Conservation (phyloP, 106 monocot genomes). For the Dactylorhiza incarnata region DNA sequence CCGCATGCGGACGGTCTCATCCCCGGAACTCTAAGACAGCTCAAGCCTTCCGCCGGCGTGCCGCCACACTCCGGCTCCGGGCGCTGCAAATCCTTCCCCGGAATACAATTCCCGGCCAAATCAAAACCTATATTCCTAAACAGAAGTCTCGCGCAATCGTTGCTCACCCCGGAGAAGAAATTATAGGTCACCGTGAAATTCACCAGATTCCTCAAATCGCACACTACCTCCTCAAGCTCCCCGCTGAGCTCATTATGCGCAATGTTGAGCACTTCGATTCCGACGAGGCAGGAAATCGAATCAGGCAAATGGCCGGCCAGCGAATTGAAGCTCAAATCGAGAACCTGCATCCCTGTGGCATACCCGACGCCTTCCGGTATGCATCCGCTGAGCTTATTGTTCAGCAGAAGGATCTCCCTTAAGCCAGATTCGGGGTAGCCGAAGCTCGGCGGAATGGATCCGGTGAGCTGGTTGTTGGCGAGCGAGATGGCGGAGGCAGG, state of each 20-base stretch:
- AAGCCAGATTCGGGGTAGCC: constrained; percentile 31
- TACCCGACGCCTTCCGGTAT: constrained; percentile 67
- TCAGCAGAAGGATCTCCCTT: constrained; percentile 54
- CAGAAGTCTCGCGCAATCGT: constrained; percentile 38
- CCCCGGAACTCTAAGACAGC: constrained; percentile 35
- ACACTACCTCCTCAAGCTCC: constrained; percentile 56
- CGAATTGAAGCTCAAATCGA: constrained; percentile 83
- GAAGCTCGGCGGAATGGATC: constrained; percentile 41
- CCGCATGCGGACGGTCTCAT: constrained; percentile 15
- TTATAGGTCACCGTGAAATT: constrained; percentile 63
- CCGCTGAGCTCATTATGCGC: constrained; percentile 76
- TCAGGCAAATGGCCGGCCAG: constrained; percentile 53
- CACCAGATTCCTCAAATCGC: constrained; percentile 47
- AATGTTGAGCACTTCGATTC: constrained; percentile 72
- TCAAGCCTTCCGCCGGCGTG: constrained; percentile 25
- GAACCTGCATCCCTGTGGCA: constrained; percentile 43
- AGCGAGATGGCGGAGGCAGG: constrained; percentile 55
- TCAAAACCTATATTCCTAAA: constrained; percentile 56
- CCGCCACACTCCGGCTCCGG: constrained; percentile 58
- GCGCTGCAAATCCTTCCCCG: constrained; percentile 62
- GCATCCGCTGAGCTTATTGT: constrained; percentile 84
- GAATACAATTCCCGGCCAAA: constrained; percentile 75
- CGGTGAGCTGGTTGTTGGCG: constrained; percentile 65
- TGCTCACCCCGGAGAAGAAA: constrained; percentile 67
- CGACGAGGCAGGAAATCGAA: constrained; percentile 57